Evolutionary conservation across 805 yeast species (phyloP), one percentile per base, ranked within the genome.

Genomic region (Brettanomyces naardenensis): DNA sequence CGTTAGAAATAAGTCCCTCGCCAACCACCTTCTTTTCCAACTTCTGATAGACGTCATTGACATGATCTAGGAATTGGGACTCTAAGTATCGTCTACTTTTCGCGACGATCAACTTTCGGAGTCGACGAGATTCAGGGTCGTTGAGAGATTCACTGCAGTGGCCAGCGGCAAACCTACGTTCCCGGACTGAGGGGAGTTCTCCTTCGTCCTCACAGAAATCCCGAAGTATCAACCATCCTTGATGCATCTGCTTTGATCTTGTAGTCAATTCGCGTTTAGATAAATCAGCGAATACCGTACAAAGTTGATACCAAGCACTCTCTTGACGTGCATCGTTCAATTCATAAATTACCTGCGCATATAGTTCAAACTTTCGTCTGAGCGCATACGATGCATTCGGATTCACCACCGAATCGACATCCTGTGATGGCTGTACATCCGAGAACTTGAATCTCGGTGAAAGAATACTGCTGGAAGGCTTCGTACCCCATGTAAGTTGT

Each of bases 41-140:
- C 50, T 72, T 69, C 44, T 69, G 54, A 59, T 77, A 77, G 45
- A 84, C 61, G 32, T 71, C 75, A 49, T 84, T 86, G 44, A 88
- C 74, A 55, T 80, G 77, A 31, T 74, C 80, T 51, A 74, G 73
- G 59, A 88, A 90, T 58, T 90, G 97, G 7, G 59, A 55, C 54
- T 92, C 94, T 44, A 90, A 65, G 49, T 73, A 80, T 10, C 56
- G 47, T 48, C 72, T 74, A 13, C 92, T 71, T 42, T 73, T 78
- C 11, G 56, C 47, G 3, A 76, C 71, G 28, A 82, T 69, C 40
- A 62, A 58, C 34, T 64, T 64, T 36, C 73, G 62, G 33, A 72
- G 52, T 6, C 51, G 45, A 31, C 57, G 50, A 0, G 63, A 52
- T 15, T 65, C 65, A 22, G 52, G 48, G n/a, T 53, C 52, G 6